A percentile compares a stretch with the other conserved stretches of the same genome.
Evolutionary conservation across 192 early-diverging fungal genomes (phyloP).

Genomic region (Spizellomyces sp.): DNA sequence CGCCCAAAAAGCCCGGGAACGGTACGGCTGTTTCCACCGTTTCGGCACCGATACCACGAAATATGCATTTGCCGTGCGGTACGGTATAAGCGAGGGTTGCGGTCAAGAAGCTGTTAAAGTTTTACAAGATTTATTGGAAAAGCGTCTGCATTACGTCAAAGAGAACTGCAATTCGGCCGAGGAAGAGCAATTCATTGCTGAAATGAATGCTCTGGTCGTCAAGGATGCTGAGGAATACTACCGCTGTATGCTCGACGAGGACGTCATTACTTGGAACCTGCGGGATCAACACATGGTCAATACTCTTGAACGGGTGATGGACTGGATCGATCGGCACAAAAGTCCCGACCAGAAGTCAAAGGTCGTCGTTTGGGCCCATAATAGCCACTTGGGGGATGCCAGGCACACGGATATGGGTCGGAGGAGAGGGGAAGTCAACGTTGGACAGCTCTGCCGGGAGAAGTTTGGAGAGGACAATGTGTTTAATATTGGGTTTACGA

Average conservation of each 20-base stretch:
- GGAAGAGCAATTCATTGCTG: constrained; percentile 14
- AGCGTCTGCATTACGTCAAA: constrained; percentile 3
- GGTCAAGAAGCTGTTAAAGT: constrained; percentile 15
- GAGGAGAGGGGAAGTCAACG: constrained; percentile 19
- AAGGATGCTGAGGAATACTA: constrained; percentile 26
- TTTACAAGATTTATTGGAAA: constrained; percentile 9
- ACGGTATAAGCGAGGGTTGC: constrained; percentile 9
- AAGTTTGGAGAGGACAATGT: constrained; percentile 6
- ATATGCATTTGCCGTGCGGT: constrained; percentile 13
- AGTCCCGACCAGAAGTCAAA: background rate
- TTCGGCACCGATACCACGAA: constrained; percentile 6
- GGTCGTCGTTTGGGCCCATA: constrained; percentile 24
- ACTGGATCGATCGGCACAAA: background rate
- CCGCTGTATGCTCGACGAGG: constrained; percentile 24
- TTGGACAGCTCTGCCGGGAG: constrained; percentile 18
- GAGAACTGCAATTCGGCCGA: background rate
- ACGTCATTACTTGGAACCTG: constrained; percentile 18
- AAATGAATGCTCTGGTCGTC: constrained; percentile 22
- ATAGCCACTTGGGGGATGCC: constrained; percentile 21
- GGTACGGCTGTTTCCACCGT: constrained; percentile 9
- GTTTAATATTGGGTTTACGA: constrained; percentile 11
- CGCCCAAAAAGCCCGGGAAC: constrained; percentile 8
- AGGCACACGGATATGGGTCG: constrained; percentile 15
- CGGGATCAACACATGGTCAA: constrained; percentile 18
- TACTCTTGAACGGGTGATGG: background rate